Base-by-base conservation (phyloP, 179 eudicot species). In the Amaranthus tricolor region DNA sequence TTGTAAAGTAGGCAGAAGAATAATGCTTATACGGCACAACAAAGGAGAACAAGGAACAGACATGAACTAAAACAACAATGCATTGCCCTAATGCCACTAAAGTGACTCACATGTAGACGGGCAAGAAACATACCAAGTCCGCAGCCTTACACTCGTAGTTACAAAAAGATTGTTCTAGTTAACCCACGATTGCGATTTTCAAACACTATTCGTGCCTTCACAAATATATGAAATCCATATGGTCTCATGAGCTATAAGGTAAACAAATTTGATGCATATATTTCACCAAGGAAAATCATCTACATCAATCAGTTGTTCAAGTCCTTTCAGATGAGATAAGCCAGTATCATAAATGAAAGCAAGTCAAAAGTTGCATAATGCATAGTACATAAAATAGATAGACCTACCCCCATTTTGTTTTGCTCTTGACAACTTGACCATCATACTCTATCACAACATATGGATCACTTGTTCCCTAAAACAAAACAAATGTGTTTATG, bases 391-490 rank as follows among this genome's bases (percentile, higher is more conserved):
- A 62, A 62, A 1, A 49, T 9, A 56, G 51, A 40, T 59, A 14
- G 62, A 81, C 96, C 77, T 84, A 92, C 98, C 91, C 98, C 98
- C 98, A 94, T 84, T 89, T 94, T 52, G 81, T 81, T 65, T 88
- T 88, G 88, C 97, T 94, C 85, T 90, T 94, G 71, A 87, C 84
- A 68, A 87, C 85, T 85, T 94, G 98, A 80, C 90, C 83, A 63
- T 88, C 95, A 81, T 88, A 76, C 76, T 94, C 90, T 80, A 94
- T 76, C 72, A 94, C 86, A 64, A 93, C 93, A 82, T 94, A 94
- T 43, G 98, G 98, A 86, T 94, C 97, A 76, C 98, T 94, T 54
- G 97, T 94, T 78, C 98, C 98, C 98, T 94, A 87, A 75, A 84
- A 82, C 40, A 54, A 76, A 56, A 78, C 13, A 75, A 19, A 61